Percentiles rank a stretch among this genome's conserved stretches.
phyloP scores from a whole-genome alignment of 257 asterid genomes.

The Solanum sparsipilum region DNA sequence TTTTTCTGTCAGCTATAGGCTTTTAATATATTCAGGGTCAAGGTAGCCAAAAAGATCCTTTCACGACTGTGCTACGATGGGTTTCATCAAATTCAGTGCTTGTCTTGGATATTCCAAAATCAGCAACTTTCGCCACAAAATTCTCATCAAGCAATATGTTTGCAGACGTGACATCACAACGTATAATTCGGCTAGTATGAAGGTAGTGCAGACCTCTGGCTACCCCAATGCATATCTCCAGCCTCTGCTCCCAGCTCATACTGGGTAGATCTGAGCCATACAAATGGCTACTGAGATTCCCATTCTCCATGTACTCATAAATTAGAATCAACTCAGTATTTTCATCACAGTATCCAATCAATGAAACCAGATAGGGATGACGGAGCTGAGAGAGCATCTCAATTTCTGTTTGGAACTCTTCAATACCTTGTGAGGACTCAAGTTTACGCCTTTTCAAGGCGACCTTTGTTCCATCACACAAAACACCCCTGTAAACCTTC shows the following conservation, averaged over 20 bases:
- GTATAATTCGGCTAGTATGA: not conserved
- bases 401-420: not conserved
- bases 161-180: not conserved
- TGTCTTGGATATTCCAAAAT: not conserved
- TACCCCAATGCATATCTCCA: not conserved
- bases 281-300: not conserved
- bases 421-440: not conserved
- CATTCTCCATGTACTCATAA: not conserved
- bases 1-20: not conserved
- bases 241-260: not conserved
- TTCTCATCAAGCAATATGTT: not conserved
- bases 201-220: not conserved
- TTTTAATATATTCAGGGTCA: not conserved
- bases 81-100: not conserved
- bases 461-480: slow-evolving; percentile 8
- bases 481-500: slow-evolving; percentile 3
- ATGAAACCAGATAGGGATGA: not conserved
- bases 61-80: not conserved
- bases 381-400: not conserved
- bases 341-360: not conserved
- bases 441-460: not conserved
- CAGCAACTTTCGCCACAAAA: not conserved
- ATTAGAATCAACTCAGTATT: not conserved
- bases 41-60: not conserved
- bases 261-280: not conserved